A percentile compares a stretch with the other conserved stretches of the same genome.
phyloP scores from a whole-genome alignment of 202 grass and related monocot genomes.

The Brachypodium distachyon region DNA sequence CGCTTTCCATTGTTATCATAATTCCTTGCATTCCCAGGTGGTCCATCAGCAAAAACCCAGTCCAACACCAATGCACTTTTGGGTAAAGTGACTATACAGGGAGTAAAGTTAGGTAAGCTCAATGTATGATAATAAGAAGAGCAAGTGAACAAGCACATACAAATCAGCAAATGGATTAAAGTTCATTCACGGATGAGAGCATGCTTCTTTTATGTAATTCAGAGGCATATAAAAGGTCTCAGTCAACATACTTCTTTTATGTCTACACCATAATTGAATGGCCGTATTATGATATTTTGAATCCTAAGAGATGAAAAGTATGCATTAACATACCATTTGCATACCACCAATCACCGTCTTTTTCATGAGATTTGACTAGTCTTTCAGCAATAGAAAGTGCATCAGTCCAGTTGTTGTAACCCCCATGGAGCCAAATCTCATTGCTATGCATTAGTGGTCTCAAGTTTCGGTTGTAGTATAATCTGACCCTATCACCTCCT shows the following conservation, averaged over 20 bases:
- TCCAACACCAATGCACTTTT: conserved; percentile 61
- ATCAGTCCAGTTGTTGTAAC: conserved; percentile 82
- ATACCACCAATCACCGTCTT: conserved; percentile 85
- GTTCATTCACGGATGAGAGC: background rate
- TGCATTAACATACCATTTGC: conserved; percentile 45
- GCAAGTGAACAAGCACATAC: background rate
- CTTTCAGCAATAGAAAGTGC: conserved; percentile 57
- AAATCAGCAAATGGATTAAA: background rate
- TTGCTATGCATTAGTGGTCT: conserved; percentile 54
- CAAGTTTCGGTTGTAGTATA: conserved; percentile 77
- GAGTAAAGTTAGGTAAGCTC: conserved; percentile 10
- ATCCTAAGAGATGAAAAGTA: background rate
- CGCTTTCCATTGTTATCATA: conserved; percentile 77
- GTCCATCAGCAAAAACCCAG: conserved; percentile 84
- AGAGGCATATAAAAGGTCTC: background rate
- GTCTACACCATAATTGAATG: background rate
- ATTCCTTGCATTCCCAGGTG: conserved; percentile 52
- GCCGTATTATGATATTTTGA: background rate
- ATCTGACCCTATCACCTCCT: conserved; percentile 60
- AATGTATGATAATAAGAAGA: background rate
- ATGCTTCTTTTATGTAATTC: background rate
- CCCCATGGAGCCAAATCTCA: conserved; percentile 91
- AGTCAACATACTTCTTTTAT: background rate
- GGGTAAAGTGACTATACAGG: conserved; percentile 54
- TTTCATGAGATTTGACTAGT: conserved; percentile 48